phyloP scores from a whole-genome alignment of 1,284 basidiomycete species.

The Melampsora occidentalis region DNA sequence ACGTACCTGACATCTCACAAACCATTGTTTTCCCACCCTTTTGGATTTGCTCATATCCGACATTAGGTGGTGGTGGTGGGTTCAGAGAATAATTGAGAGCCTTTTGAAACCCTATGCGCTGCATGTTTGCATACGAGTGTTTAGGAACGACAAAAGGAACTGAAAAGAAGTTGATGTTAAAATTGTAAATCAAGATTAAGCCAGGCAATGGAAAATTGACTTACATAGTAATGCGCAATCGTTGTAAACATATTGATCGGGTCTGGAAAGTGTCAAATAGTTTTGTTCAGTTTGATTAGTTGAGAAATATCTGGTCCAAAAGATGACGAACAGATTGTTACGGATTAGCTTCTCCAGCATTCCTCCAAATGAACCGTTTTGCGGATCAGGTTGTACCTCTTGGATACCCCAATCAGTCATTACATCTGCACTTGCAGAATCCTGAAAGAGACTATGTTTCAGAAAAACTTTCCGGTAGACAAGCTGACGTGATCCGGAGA shows the following conservation, averaged over 20 bases:
- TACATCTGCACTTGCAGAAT: slow-evolving; percentile 34
- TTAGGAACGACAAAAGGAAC: slow-evolving; percentile 41
- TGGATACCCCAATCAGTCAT: slow-evolving; percentile 39
- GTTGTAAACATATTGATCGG: slow-evolving; percentile 32
- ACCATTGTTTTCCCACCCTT: slow-evolving; percentile 3
- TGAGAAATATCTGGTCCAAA: neutral
- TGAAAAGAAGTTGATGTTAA: neutral
- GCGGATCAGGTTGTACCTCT: slow-evolving; percentile 32
- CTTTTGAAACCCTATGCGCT: slow-evolving; percentile 23
- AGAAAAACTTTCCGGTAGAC: neutral
- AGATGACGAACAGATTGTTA: slow-evolving; percentile 11
- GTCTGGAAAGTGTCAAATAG: neutral
- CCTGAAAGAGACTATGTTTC: neutral
- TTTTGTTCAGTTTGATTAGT: neutral
- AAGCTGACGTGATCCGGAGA: too few species aligned
- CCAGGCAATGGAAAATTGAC: neutral
- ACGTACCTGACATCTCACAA: slow-evolving; percentile 15
- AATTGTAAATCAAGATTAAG: neutral
- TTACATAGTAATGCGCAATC: slow-evolving; percentile 39
- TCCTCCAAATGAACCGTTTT: slow-evolving; percentile 35
- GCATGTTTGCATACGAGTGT: slow-evolving; percentile 13
- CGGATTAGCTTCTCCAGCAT: slow-evolving; percentile 29
- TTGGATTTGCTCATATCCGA: slow-evolving; percentile 10
- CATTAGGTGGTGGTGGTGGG: neutral
- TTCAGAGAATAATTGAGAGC: slow-evolving; percentile 35